Percentiles rank a stretch among this genome's conserved stretches.
phyloP scores from a whole-genome alignment of 2,329 filamentous ascomycete species.

The Epichloe hybrida region DNA sequence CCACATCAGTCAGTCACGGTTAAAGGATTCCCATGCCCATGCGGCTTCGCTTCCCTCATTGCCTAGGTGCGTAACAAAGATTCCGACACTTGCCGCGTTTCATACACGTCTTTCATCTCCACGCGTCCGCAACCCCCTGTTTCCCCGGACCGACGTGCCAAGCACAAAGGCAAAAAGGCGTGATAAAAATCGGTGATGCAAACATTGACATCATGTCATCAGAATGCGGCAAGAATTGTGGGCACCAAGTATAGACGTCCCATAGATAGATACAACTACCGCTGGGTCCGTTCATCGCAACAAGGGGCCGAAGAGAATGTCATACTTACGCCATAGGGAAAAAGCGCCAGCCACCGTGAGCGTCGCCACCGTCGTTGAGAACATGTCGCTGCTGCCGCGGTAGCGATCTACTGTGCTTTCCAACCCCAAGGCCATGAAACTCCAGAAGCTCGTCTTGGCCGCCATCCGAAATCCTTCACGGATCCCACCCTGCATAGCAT shows the following conservation, averaged over 20 bases:
- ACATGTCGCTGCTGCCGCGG: constrained; percentile 55
- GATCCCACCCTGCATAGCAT: constrained; percentile 62
- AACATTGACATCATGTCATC: background rate
- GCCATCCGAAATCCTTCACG: constrained; percentile 70
- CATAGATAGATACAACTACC: background rate
- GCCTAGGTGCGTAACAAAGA: constrained; percentile 10
- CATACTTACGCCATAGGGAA: constrained; percentile 64
- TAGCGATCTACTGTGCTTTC: constrained; percentile 65
- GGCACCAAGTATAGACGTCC: too few relatives aligned
- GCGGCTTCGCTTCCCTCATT: constrained; percentile 5
- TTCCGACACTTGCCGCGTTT: constrained; percentile 3
- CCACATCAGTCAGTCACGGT: constrained; percentile 3
- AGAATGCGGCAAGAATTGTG: background rate
- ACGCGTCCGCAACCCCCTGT: background rate
- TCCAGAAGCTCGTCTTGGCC: constrained; percentile 55
- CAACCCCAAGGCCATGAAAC: constrained; percentile 60
- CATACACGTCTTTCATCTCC: background rate
- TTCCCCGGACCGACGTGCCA: background rate
- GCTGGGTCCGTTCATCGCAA: background rate
- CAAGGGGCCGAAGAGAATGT: background rate
- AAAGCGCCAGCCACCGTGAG: constrained; percentile 76
- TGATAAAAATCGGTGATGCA: background rate
- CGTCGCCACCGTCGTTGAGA: constrained; percentile 71
- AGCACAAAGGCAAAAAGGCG: background rate
- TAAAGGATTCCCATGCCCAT: background rate